Evolutionary conservation across 257 asterid genomes (phyloP), one percentile per base, ranked within the genome.

Genomic region (Voacanga thouarsii): DNA sequence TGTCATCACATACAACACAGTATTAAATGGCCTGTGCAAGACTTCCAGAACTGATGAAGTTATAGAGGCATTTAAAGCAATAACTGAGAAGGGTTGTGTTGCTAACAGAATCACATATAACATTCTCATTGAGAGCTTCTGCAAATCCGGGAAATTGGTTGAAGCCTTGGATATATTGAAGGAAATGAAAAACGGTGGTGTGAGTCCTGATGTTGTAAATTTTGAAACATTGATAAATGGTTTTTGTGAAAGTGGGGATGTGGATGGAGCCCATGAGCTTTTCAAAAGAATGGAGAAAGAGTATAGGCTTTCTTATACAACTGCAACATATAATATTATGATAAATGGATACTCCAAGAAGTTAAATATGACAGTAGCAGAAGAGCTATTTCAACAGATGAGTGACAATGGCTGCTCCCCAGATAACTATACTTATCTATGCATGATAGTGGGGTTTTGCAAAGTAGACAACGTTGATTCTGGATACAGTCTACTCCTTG

Each of bases 371-470:
- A 91, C 84, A 63, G 85, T 66, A 79, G 91, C 94, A 4, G 86
- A 72, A 71, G 87, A 87, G 81, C 81, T 93, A 28, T 93, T 89
- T 76, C 78, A 69, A 12, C 97, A 88, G 86, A 89, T 95, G 97
- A 79, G 74, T 49, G 83, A 77, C 43, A 65, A 33, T 74, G 89
- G 87, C 33, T 89, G 86, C 61, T 71, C 75, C 12, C 94, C 93
- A 28, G 93, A 93, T 84, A 85, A 80, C 55, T 95, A 89, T 86
- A 89, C 94, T 64, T 95, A 87, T 69, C 91, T 90, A 15, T 86
- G 96, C 69, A 89, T 95, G 92, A 89, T 95, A 26, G 92, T 88
- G 74, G 97, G 97, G 64, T 92, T 91, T 84, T 95, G 98, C 85
- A 95, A 87, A 83, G 83, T 85, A 12, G 97, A 90, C 63, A 85